phyloP scores from a whole-genome alignment of 306 rosid genomes.

The Abrus precatorius region DNA sequence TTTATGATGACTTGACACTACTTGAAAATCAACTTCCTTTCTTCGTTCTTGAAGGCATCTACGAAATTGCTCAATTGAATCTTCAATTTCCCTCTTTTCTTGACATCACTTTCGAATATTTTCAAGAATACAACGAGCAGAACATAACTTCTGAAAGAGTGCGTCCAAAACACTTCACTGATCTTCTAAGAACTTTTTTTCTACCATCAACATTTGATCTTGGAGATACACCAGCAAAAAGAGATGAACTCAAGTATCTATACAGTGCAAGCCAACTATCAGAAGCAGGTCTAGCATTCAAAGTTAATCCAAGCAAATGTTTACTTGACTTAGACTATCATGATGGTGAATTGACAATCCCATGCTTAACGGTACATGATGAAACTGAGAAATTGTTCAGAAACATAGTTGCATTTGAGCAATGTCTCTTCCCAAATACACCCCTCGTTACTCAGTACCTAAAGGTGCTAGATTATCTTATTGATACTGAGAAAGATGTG shows the following conservation, averaged over 20 bases:
- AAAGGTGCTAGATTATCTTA: conserved; percentile 35
- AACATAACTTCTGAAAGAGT: not conserved
- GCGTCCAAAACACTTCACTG: no score
- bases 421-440: not conserved
- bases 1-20: not conserved
- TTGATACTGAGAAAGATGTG: conserved; percentile 8
- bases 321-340: no score
- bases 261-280: no score
- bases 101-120: not conserved
- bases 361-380: not conserved
- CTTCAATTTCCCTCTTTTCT: not conserved
- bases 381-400: conserved; percentile 29
- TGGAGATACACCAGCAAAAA: not conserved
- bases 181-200: not conserved
- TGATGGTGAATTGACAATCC: no score
- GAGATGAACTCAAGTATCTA: not conserved
- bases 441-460: conserved; percentile 30
- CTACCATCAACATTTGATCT: not conserved
- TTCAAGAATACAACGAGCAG: not conserved
- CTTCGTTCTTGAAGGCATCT: not conserved
- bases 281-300: no score
- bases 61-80: not conserved
- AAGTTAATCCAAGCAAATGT: no score
- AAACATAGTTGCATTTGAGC: conserved; percentile 54
- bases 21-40: conserved; percentile 1